Evolutionary conservation across 1,284 basidiomycete species (phyloP), one percentile per base, ranked within the genome.

Genomic region (Leccinum solheimii): DNA sequence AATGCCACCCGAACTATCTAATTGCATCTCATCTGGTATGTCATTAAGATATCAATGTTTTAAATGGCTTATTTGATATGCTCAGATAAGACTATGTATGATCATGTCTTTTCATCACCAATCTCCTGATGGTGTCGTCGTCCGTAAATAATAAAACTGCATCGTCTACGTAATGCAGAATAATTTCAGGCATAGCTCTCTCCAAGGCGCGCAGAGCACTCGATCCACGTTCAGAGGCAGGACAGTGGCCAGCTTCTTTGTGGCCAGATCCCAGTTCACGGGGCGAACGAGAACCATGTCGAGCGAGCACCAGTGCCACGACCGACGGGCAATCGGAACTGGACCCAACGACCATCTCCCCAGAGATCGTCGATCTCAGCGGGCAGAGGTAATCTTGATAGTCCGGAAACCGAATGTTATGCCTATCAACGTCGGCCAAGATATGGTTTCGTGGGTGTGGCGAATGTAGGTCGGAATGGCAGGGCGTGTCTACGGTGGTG

Each of bases 271-370:
- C 84, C 86, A 88, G 63, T 83, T 80, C 40, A 86, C 83, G 0
- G 82, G 81, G 57, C 83, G 77, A 21, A 79, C 72, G n/a, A 89
- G 75, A 11, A 86, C 74, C 82, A 87, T 83, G 67, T 86, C 81
- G 19, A 88, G 30, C 30, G 30, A 32, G 30, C 27, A 86, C 76
- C 30, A 73, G 68, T 57, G 81, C 78, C 2, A 83, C 68, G 14
- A 88, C 77, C 0, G 80, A 76, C 32, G 66, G 69, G 55, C 66
- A 60, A 23, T 60, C 62, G 6, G 69, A 32, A 36, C 60, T 59
- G 34, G 67, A 65, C 19, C 9, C 26, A 14, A 65, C 64, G 55
- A 82, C 70, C 7, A 74, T 55, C 27, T 79, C 70, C 3, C 85
- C 86, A 11, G 78, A 80, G 36, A 77, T 72, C 0, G 81, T 83